Evolutionary conservation across 139 green algal genomes (phyloP).

Genomic region (Chlamydomonas applanata): DNA sequence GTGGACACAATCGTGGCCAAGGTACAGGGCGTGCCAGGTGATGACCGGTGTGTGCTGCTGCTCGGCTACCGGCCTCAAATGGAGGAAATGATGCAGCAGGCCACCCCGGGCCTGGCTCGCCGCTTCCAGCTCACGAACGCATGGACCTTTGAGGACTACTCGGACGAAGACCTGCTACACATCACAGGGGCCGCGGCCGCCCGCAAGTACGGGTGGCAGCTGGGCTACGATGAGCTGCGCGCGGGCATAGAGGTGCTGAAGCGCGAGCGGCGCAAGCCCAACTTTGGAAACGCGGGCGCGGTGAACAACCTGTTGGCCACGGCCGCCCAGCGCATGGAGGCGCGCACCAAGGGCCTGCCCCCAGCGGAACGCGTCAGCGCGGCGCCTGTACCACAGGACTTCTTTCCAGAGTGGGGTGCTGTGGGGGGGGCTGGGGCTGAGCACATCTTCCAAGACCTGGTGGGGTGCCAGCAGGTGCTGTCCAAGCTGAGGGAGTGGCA

Average conservation of each 20-base stretch:
- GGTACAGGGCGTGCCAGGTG: conserved; percentile 51
- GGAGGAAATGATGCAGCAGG: conserved; percentile 41
- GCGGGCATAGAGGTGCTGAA: conserved; percentile 33
- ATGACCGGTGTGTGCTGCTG: conserved; percentile 56
- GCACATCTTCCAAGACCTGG: conserved; percentile 38
- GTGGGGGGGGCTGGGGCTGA: background rate
- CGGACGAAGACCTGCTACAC: conserved; percentile 35
- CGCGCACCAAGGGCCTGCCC: background rate
- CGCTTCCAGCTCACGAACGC: conserved; percentile 42
- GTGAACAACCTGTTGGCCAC: conserved; percentile 50
- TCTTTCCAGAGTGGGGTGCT: background rate
- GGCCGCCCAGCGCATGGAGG: conserved; percentile 30
- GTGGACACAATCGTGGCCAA: conserved; percentile 52
- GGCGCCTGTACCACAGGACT: conserved; percentile 30
- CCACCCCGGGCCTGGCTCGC: conserved; percentile 38
- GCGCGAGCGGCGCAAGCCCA: conserved; percentile 34
- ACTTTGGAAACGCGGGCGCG: conserved; percentile 56
- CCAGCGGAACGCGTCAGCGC: conserved; percentile 12
- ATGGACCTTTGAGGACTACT: conserved; percentile 49
- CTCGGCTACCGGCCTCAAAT: conserved; percentile 53
- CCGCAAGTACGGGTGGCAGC: conserved; percentile 26
- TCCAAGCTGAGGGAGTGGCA: conserved; percentile 41
- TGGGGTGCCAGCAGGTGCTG: conserved; percentile 40
- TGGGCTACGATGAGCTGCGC: conserved; percentile 20
- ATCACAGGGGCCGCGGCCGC: conserved; percentile 32